A percentile compares a stretch with the other conserved stretches of the same genome.
phyloP scores from a whole-genome alignment of 441 rosid species.

The Francoa sonchifolia region DNA sequence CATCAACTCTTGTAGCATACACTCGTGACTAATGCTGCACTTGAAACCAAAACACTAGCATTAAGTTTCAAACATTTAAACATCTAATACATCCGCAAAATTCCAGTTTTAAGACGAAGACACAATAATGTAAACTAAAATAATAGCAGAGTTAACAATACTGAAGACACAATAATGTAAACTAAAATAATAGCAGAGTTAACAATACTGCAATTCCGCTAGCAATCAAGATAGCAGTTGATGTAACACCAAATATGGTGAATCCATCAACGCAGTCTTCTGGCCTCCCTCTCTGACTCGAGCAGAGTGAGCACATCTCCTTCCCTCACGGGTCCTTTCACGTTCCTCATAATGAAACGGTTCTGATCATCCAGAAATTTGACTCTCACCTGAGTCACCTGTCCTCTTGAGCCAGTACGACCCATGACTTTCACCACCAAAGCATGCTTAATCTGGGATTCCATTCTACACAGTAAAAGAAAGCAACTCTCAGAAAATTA shows the following conservation, averaged over 20 bases:
- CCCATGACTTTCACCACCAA: slow-evolving; percentile 79
- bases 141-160: too few relatives aligned
- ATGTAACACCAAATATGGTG: neutral
- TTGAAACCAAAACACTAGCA: too few relatives aligned
- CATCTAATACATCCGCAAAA: too few relatives aligned
- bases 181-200: too few relatives aligned
- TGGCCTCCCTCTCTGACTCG: slow-evolving; percentile 85
- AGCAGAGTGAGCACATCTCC: slow-evolving; percentile 76
- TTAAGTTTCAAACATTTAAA: too few relatives aligned
- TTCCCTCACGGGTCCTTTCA: slow-evolving; percentile 82
- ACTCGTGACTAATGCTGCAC: too few relatives aligned
- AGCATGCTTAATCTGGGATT: slow-evolving; percentile 57
- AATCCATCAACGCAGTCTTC: slow-evolving; percentile 59
- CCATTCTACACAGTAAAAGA: slow-evolving; percentile 36
- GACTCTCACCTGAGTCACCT: slow-evolving; percentile 76
- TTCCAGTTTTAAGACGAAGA: too few relatives aligned
- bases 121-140: too few relatives aligned
- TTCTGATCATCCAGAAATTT: slow-evolving; percentile 63
- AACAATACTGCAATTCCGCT: too few relatives aligned
- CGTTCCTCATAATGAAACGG: slow-evolving; percentile 81
- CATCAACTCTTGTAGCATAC: too few relatives aligned
- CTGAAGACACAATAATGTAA: too few relatives aligned
- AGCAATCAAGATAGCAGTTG: neutral
- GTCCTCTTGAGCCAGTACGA: slow-evolving; percentile 75
- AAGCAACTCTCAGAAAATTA: too few relatives aligned